phyloP scores from a whole-genome alignment of 208 protist species.

The Acanthamoeba healyi region DNA sequence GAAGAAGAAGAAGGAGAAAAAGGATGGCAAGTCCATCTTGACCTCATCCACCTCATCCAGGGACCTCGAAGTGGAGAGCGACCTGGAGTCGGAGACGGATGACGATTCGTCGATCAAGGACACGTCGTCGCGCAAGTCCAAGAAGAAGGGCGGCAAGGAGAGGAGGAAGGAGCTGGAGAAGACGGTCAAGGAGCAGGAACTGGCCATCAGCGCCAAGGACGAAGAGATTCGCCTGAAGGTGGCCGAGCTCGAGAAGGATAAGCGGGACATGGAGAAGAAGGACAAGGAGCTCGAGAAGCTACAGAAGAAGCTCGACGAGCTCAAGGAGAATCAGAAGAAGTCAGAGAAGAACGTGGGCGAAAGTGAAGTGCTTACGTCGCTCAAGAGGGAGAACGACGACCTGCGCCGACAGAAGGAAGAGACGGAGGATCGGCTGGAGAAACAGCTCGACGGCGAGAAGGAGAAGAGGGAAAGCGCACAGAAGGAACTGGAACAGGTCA shows the following conservation, averaged over 20 bases:
- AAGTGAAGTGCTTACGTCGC: background rate
- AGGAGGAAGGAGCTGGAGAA: slow-evolving; percentile 39
- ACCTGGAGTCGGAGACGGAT: background rate
- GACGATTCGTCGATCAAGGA: background rate
- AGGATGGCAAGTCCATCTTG: background rate
- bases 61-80: background rate
- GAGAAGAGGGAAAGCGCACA: background rate
- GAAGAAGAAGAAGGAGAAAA: background rate
- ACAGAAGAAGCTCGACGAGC: slow-evolving; percentile 42
- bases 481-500: slow-evolving; percentile 8
- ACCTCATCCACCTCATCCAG: background rate
- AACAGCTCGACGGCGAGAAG: slow-evolving; percentile 18
- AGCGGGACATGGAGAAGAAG: background rate
- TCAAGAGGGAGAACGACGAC: background rate
- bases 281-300: slow-evolving; percentile 29
- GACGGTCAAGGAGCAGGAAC: slow-evolving; percentile 47
- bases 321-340: slow-evolving; percentile 15
- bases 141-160: slow-evolving; percentile 39
- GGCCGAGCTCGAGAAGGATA: slow-evolving; percentile 13
- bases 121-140: background rate
- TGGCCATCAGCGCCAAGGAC: background rate
- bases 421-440: slow-evolving; percentile 41
- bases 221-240: background rate
- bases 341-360: background rate
- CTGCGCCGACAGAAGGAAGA: slow-evolving; percentile 11